These are phyloP conservation scores for Sporisorium reilianum DNA, from an alignment of 1,284 basidiomycete genomes.

Conservation along the genomic window DNA sequence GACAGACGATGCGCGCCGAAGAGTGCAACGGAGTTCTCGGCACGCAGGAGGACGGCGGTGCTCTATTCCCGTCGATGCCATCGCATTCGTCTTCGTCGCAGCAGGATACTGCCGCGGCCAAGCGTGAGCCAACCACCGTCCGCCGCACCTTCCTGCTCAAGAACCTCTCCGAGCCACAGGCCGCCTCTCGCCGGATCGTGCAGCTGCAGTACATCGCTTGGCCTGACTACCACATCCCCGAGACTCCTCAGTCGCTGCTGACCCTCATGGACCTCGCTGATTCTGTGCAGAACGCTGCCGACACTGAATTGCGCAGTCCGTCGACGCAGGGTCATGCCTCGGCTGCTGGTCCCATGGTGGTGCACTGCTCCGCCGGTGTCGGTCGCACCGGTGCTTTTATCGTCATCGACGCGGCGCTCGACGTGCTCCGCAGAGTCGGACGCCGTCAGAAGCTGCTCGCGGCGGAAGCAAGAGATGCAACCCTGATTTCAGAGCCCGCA, in stretches of 20 bases:
- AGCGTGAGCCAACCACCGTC: slow-evolving; percentile 42
- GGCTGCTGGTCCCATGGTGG: slow-evolving; percentile 57
- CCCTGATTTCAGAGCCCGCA: slow-evolving; percentile 3
- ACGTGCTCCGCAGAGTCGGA: slow-evolving; percentile 52
- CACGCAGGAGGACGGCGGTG: slow-evolving; percentile 30
- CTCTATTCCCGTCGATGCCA: slow-evolving; percentile 49
- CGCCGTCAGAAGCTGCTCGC: slow-evolving; percentile 21
- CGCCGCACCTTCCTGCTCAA: slow-evolving; percentile 53
- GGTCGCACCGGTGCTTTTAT: slow-evolving; percentile 66
- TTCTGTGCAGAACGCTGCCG: slow-evolving; percentile 48
- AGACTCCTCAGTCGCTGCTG: slow-evolving; percentile 57
- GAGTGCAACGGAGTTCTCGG: slow-evolving; percentile 24
- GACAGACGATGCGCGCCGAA: slow-evolving; percentile 33
- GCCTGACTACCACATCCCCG: slow-evolving; percentile 67
- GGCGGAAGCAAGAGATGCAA: neutral
- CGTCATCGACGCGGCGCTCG: slow-evolving; percentile 60
- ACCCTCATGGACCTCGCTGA: slow-evolving; percentile 55
- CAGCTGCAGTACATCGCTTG: slow-evolving; percentile 67
- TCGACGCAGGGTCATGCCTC: neutral
- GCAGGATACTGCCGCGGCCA: neutral
- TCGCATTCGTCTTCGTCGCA: slow-evolving; percentile 19
- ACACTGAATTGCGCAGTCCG: slow-evolving; percentile 26
- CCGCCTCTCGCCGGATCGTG: slow-evolving; percentile 36
- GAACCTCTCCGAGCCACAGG: slow-evolving; percentile 31
- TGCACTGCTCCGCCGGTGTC: slow-evolving; percentile 69